Evolutionary conservation across 2,329 filamentous ascomycete species (phyloP), one percentile per base, ranked within the genome.

Genomic region (Fusarium sarcochroum): DNA sequence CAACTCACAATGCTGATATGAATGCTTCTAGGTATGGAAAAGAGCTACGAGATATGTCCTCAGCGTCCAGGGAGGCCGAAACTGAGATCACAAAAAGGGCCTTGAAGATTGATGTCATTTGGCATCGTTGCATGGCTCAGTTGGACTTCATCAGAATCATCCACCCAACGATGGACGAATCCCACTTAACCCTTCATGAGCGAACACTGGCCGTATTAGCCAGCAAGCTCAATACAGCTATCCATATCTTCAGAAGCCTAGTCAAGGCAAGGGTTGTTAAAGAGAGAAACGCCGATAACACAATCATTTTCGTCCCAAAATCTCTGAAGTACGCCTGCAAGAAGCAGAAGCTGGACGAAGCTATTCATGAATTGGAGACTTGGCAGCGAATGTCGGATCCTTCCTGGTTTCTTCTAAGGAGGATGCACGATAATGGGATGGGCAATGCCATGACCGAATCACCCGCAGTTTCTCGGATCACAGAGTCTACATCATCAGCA

Each of bases 301-400:
- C 13, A 18, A 6, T 40, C 5, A 15, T 51, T 4, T 25, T 18
- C 7, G 50, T 38, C 20, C 50, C 50, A 9, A 41, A 40, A 6
- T 18, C 50, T 20, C 40, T 53, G 14, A 44, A 44, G 27, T 53
- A 53, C 18, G 50, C 50, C 5, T n/a, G 23, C 10, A 53, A 44
- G 15, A 53, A 42, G 18, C 20, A 53, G 38, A 53, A 25, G 20
- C 50, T 53, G 18, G 27, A 53, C 27, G 38, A 46, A 20, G 25
- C 58, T n/a, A 55, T 61, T n/a, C 20, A 30, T 11, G 56, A 45
- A 17, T 23, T 64, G 7, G 51, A 57, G 32, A 56, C 40, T 14
- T 64, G 61, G 57, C 40, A 56, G 34, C 49, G 47, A 23, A 52
- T 37, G 17, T 64, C 44, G 6, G 57, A 64, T n/a, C 61, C 56